Percentiles rank a stretch among this genome's conserved stretches.
Conservation (phyloP, 2,329 filamentous ascomycete genomes). For the Madurella fahalii region DNA sequence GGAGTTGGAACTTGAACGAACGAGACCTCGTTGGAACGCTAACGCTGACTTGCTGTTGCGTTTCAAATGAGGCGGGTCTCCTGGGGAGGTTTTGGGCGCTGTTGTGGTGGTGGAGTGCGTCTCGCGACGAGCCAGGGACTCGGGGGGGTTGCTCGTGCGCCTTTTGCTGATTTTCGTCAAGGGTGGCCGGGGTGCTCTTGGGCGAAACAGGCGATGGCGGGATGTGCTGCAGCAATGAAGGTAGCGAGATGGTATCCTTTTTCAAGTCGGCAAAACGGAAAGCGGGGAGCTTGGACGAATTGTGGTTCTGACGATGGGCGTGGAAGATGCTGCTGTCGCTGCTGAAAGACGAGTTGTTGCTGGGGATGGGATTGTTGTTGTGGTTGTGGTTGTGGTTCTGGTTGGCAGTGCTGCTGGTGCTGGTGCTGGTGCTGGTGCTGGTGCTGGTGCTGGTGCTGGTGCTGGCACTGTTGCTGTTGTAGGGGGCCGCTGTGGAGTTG, state of each 20-base stretch:
- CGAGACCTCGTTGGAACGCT: slow-evolving; percentile 28
- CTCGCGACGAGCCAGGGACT: slow-evolving; percentile 23
- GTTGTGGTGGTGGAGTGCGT: slow-evolving; percentile 23
- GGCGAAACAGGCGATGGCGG: slow-evolving; percentile 41
- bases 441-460: slow-evolving; percentile 9
- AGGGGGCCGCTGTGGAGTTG: slow-evolving; percentile 12
- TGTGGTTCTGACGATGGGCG: slow-evolving; percentile 50
- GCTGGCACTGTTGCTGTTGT: slow-evolving; percentile 7
- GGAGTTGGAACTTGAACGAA: slow-evolving; percentile 37
- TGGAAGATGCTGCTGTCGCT: slow-evolving; percentile 33
- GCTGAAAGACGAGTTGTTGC: slow-evolving; percentile 14
- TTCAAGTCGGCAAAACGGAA: slow-evolving; percentile 51
- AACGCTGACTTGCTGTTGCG: slow-evolving; percentile 15
- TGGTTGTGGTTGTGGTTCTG: slow-evolving; percentile 8
- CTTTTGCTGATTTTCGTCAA: slow-evolving; percentile 15
- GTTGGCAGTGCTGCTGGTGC: slow-evolving; percentile 4
- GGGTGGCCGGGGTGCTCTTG: slow-evolving; percentile 15
- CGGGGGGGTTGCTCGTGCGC: slow-evolving; percentile 27
- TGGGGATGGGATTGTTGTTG: slow-evolving; percentile 9
- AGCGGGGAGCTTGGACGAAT: slow-evolving; percentile 52
- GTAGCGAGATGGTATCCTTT: slow-evolving; percentile 33
- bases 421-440: slow-evolving; percentile 9
- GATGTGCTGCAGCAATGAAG: slow-evolving; percentile 35
- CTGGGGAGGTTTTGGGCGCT: slow-evolving; percentile 21
- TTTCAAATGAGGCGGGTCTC: slow-evolving; percentile 18